A percentile compares a stretch with the other conserved stretches of the same genome.
phyloP scores from a whole-genome alignment of 495 filamentous ascomycete genomes.

The Penicillium robsamsonii region DNA sequence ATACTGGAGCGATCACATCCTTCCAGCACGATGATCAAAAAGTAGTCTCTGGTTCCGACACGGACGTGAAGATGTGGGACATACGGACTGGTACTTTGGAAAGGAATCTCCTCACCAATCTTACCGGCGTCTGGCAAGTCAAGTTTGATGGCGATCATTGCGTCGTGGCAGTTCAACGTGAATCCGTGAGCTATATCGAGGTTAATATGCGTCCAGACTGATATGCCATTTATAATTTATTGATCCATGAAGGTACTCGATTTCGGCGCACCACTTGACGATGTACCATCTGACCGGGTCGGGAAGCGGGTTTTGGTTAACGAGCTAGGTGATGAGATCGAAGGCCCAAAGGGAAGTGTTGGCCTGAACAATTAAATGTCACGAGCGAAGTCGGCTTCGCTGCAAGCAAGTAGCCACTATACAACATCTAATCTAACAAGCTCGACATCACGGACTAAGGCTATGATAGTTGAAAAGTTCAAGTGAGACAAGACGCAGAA shows the following conservation, averaged over 20 bases:
- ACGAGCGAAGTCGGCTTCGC: neutral
- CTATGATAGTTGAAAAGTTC: neutral
- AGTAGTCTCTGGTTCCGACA: conserved; percentile 91
- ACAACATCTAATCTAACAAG: no score
- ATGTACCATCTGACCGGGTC: conserved; percentile 66
- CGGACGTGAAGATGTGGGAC: conserved; percentile 98
- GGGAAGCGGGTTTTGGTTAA: conserved; percentile 80
- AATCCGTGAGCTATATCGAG: conserved; percentile 90
- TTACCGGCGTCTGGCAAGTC: conserved; percentile 96
- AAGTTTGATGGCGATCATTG: conserved; percentile 93
- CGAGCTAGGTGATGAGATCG: conserved; percentile 41
- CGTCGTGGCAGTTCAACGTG: conserved; percentile 92
- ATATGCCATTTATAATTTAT: conserved; percentile 20
- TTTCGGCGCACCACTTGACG: conserved; percentile 85
- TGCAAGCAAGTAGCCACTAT: no score
- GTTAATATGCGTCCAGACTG: conserved; percentile 51
- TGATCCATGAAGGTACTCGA: conserved; percentile 64
- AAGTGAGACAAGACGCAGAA: neutral
- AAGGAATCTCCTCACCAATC: conserved; percentile 86
- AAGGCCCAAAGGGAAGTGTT: neutral
- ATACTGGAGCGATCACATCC: conserved; percentile 95
- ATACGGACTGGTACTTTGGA: conserved; percentile 86
- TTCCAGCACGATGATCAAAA: conserved; percentile 98
- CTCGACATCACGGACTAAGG: no score
- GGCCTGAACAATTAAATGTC: neutral